Conservation (phyloP, 1,139 yeast genomes). For the Lodderomyces oxycetoniae region DNA sequence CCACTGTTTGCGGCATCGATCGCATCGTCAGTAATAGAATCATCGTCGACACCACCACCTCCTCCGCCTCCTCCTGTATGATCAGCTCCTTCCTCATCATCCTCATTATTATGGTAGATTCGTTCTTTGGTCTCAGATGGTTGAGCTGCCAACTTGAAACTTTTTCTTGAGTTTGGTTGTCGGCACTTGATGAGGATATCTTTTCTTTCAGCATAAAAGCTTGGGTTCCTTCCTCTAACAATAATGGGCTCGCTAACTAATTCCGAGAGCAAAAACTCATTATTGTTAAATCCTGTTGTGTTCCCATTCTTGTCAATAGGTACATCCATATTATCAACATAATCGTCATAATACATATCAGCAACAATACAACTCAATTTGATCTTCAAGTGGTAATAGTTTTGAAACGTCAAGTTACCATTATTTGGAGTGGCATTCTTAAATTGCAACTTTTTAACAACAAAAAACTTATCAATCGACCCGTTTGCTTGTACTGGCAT, state of each 20-base stretch:
- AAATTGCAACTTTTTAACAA: slow-evolving; percentile 48
- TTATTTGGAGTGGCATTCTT: slow-evolving; percentile 62
- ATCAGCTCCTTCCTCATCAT: background rate
- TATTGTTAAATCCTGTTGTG: slow-evolving; percentile 18
- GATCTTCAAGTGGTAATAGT: slow-evolving; percentile 49
- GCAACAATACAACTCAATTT: slow-evolving; percentile 44
- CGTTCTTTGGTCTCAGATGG: slow-evolving; percentile 8
- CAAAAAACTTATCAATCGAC: slow-evolving; percentile 31
- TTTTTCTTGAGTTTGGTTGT: slow-evolving; percentile 18
- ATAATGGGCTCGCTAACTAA: slow-evolving; percentile 49
- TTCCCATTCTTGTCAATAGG: slow-evolving; percentile 9
- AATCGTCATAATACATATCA: slow-evolving; percentile 40
- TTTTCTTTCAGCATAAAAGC: slow-evolving; percentile 54
- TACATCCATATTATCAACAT: slow-evolving; percentile 27
- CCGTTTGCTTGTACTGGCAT: slow-evolving; percentile 14
- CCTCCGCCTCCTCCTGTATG: background rate
- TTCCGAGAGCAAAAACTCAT: slow-evolving; percentile 33
- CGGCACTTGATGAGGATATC: slow-evolving; percentile 41
- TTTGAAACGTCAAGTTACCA: slow-evolving; percentile 53
- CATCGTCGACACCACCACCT: slow-evolving; percentile 1
- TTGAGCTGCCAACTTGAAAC: slow-evolving; percentile 19
- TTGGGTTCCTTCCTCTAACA: slow-evolving; percentile 64
- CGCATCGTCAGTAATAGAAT: slow-evolving; percentile 9
- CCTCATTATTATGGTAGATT: slow-evolving; percentile 3
- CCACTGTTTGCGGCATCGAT: slow-evolving; percentile 1